Evolutionary conservation across 495 filamentous ascomycete species (phyloP).

Genomic region (Penicillium macrosclerotiorum): DNA sequence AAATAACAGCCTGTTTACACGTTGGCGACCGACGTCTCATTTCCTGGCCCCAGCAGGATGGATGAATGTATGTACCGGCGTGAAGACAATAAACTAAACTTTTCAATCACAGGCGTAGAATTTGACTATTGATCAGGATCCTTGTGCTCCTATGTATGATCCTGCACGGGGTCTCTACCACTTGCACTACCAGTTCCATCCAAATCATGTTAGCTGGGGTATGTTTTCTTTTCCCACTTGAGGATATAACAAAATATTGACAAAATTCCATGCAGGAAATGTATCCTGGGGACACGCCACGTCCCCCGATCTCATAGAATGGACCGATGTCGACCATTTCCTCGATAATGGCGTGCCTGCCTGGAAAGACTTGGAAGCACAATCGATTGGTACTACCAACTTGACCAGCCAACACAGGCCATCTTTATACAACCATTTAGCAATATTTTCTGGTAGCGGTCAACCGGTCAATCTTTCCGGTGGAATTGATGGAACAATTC

Average conservation of each 20-base stretch:
- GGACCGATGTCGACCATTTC: constrained; percentile 15
- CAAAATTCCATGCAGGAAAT: constrained; percentile 5
- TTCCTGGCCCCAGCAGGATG: constrained; percentile 19
- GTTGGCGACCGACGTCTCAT: constrained; percentile 18
- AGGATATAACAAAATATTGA: neutral
- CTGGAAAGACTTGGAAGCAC: constrained; percentile 14
- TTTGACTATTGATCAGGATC: constrained; percentile 8
- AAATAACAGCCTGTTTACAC: constrained; percentile 13
- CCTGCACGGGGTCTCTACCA: constrained; percentile 12
- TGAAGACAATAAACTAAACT: neutral
- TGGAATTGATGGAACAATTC: constrained; percentile 10
- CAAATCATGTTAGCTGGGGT: constrained; percentile 18
- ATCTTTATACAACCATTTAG: constrained; percentile 14
- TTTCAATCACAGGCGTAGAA: neutral
- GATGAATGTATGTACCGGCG: constrained; percentile 12
- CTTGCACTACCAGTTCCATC: constrained; percentile 19
- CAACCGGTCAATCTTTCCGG: constrained; percentile 14
- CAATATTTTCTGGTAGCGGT: constrained; percentile 13
- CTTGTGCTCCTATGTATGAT: constrained; percentile 16
- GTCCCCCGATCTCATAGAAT: constrained; percentile 11
- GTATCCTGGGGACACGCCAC: constrained; percentile 20
- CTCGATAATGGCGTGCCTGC: constrained; percentile 12
- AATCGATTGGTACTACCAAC: constrained; percentile 17
- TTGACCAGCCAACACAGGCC: constrained; percentile 12
- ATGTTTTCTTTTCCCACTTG: neutral